These are phyloP conservation scores for Umbelopsis isabellina DNA, from an alignment of 192 early-diverging fungal species.

Conservation along the genomic window DNA sequence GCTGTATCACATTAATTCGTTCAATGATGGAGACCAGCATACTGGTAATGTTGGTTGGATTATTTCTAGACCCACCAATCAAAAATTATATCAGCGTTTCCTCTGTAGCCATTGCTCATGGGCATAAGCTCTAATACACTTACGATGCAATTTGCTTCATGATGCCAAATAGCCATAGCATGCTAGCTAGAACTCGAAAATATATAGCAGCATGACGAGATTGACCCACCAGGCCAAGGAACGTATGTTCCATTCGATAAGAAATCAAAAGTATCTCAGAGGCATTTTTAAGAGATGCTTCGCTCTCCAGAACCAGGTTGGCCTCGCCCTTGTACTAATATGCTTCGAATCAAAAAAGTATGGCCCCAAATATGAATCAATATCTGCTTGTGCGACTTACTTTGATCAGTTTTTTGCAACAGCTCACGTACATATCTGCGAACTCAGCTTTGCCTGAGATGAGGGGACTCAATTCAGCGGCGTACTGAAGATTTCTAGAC, in stretches of 20 bases:
- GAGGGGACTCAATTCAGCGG: conserved; percentile 37
- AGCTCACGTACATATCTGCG: conserved; percentile 53
- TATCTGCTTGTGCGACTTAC: conserved; percentile 23
- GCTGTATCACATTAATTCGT: conserved; percentile 39
- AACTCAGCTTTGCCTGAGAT: conserved; percentile 51
- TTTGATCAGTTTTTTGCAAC: conserved; percentile 43
- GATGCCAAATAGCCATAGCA: conserved; percentile 55
- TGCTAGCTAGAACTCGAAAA: conserved; percentile 55
- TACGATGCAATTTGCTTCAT: conserved; percentile 44
- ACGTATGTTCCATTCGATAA: conserved; percentile 54
- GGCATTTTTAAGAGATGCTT: conserved; percentile 39
- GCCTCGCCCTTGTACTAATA: conserved; percentile 23
- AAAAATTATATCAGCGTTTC: neutral
- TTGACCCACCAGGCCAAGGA: conserved; percentile 45
- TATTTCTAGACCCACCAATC: conserved; percentile 6
- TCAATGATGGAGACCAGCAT: conserved; percentile 47
- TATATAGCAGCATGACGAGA: conserved; percentile 46
- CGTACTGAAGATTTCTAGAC: conserved; percentile 50
- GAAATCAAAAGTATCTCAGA: conserved; percentile 47
- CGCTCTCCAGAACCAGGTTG: conserved; percentile 32
- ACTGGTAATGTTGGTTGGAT: conserved; percentile 38
- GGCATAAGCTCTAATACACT: neutral
- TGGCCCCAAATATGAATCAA: neutral
- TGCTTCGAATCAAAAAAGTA: neutral
- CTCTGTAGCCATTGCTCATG: neutral